Conservation (phyloP, 2,329 filamentous ascomycete genomes). For the Hypoxylon sp. region DNA sequence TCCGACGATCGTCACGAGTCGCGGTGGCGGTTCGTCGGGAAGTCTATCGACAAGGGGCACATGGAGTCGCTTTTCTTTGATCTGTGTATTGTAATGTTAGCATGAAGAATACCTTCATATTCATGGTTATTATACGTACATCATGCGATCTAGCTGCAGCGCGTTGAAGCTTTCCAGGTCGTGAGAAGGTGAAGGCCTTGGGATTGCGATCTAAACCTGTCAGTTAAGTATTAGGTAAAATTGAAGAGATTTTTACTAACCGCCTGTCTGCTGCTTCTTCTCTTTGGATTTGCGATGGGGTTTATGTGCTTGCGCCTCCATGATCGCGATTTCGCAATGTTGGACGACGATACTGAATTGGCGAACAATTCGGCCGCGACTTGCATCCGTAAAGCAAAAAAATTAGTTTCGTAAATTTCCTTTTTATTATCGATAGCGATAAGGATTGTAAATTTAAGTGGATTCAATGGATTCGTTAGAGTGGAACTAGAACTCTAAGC, state of each 20-base stretch:
- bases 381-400: no score
- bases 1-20: constrained; percentile 92
- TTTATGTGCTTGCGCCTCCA: constrained; percentile 86
- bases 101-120: not conserved
- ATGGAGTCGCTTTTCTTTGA: constrained; percentile 95
- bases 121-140: not conserved
- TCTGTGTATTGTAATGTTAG: constrained; percentile 56
- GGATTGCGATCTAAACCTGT: constrained; percentile 73
- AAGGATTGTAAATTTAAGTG: constrained; percentile 1
- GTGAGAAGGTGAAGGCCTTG: constrained; percentile 87
- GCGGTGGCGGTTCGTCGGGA: constrained; percentile 91
- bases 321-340: constrained; percentile 52
- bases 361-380: no score
- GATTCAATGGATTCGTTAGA: not conserved
- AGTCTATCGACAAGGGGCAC: constrained; percentile 95
- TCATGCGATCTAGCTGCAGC: constrained; percentile 67
- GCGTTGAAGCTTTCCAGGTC: constrained; percentile 81
- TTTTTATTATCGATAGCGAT: constrained; percentile 36
- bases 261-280: constrained; percentile 79
- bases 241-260: constrained; percentile 48
- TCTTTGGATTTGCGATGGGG: constrained; percentile 88
- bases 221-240: constrained; percentile 28
- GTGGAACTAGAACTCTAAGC: no score
- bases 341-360: constrained; percentile 11
- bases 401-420: no score